Evolutionary conservation across 2,329 filamentous ascomycete species (phyloP).

Genomic region (Fusarium metavorans): DNA sequence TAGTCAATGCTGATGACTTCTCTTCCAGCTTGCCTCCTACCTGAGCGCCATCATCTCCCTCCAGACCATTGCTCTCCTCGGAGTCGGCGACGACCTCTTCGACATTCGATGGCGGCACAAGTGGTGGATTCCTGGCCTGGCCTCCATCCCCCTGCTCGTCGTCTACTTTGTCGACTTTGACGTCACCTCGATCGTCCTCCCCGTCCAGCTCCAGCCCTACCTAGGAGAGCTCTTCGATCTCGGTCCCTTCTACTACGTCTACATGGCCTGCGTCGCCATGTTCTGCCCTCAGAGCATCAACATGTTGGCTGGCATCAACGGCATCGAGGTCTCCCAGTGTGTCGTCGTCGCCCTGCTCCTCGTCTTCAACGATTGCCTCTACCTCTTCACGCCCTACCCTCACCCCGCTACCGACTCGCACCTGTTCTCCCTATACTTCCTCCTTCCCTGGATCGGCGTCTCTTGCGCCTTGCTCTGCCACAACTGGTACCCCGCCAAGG

Average conservation of each 20-base stretch:
- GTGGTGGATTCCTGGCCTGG: conserved; percentile 95
- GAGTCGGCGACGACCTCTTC: conserved; percentile 95
- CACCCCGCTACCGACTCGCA: conserved; percentile 97
- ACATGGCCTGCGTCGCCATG: conserved; percentile 96
- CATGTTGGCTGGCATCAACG: conserved; percentile 99
- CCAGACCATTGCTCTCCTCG: conserved; percentile 89
- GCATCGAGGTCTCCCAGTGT: conserved; percentile 95
- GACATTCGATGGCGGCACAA: conserved; percentile 99
- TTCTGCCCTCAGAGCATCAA: conserved; percentile 99
- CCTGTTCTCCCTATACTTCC: conserved; percentile 93
- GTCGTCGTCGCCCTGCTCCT: conserved; percentile 89
- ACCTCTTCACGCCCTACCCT: conserved; percentile 84
- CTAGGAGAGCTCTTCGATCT: conserved; percentile 88
- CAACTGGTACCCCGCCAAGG: conserved; percentile 95
- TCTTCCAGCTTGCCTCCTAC: conserved; percentile 85
- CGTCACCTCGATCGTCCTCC: conserved; percentile 94
- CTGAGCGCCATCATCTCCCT: conserved; percentile 93
- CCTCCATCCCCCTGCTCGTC: conserved; percentile 91
- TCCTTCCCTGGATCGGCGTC: conserved; percentile 94
- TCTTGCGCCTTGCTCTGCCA: conserved; percentile 87
- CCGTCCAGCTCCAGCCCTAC: conserved; percentile 84
- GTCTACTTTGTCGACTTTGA: conserved; percentile 99
- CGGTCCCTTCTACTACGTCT: conserved; percentile 87
- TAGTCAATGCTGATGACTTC: background rate
- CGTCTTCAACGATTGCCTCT: conserved; percentile 87